These are phyloP conservation scores for Ambrosiella beaveri DNA, from an alignment of 2,329 filamentous ascomycete species.

Conservation along the genomic window DNA sequence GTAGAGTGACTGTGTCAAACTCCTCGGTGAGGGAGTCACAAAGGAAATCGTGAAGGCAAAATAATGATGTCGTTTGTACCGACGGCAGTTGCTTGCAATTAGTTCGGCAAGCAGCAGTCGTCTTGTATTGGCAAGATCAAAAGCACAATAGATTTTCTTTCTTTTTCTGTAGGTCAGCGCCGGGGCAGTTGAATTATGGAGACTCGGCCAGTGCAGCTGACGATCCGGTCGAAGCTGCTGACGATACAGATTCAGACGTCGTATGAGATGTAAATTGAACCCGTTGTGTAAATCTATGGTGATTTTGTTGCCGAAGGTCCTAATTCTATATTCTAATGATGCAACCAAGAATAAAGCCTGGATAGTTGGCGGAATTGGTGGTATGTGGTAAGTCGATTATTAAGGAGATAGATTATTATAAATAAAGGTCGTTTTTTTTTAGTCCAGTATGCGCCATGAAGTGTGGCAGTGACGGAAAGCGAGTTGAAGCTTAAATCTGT, in stretches of 20 bases:
- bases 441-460: not conserved
- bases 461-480: not conserved
- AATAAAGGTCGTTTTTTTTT: not conserved
- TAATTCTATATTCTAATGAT: too few species aligned
- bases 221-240: too few species aligned
- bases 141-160: not conserved
- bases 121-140: not conserved
- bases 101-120: not conserved
- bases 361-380: not conserved
- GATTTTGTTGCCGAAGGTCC: too few species aligned
- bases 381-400: not conserved
- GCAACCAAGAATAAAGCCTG: not conserved
- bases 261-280: too few species aligned
- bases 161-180: not conserved
- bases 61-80: not conserved
- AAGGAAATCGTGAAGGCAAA: constrained; percentile 10
- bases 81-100: constrained; percentile 2
- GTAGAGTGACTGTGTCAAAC: constrained; percentile 12
- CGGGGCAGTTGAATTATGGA: not conserved
- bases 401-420: not conserved
- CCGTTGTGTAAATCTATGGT: too few species aligned
- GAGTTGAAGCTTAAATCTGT: not conserved
- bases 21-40: constrained; percentile 14
- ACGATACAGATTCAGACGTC: too few species aligned
- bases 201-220: too few species aligned